Base-by-base conservation (phyloP, 345 rosid species). In the Microcos paniculata region DNA sequence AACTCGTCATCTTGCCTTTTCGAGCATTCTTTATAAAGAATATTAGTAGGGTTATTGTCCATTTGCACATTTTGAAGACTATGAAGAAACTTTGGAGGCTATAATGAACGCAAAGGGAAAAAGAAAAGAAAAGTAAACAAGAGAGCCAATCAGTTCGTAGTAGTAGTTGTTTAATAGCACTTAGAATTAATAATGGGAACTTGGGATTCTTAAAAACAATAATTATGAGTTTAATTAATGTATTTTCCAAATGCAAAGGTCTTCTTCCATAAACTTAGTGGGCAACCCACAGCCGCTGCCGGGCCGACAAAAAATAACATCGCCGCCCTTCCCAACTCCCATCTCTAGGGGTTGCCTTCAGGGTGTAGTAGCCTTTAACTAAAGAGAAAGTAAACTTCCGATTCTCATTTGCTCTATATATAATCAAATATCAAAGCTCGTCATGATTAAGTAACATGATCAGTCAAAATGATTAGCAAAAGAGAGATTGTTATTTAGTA, bases 201-300 rank as follows among this genome's bases (percentile, higher is more conserved):
- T 16, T 61, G 30, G 2, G 21, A 24, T 19, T 48, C 72, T 68
- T 43, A 14, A 19, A 45, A 67, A 24, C 35, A 7, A 66, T 66
- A n/a, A 66, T 66, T 26, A 24, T 46, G 28, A 70, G 38, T 30
- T 31, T 35, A 51, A 51, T 31, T 35, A 31, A 51, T 35, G 59
- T 70, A 43, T 10, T 70, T 70, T 70, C 18, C 45, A 30, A 31
- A 56, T 21, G 14, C 63, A 53, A 73, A 73, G 43, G 42, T 26
- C 42, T 19, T 45, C 56, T 19, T 58, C n/a, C 75, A 55, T 14
- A 4, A 72, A 56, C 38, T 72, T 76, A 84, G 87, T 84, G 88
- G 89, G 87, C 62, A 76, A 79, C 82, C 79, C 88, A 87, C 83
- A 78, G 88, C 87, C 89, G 90, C 57, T 62, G 55, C 89, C 87